Percentiles rank a stretch among this genome's conserved stretches.
phyloP scores from a whole-genome alignment of 306 rosid species.

The Neltuma alba region DNA sequence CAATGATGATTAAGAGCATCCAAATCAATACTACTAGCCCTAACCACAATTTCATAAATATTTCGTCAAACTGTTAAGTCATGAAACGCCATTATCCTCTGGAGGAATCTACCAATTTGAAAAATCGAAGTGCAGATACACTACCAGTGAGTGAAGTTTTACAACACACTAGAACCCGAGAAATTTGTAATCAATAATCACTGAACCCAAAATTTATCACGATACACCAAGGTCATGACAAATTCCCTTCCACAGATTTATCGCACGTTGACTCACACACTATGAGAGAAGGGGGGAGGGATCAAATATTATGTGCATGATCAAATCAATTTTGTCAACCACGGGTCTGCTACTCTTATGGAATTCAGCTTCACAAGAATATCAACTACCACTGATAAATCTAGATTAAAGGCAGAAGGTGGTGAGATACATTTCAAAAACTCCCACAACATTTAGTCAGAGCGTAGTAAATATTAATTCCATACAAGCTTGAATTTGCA shows the following conservation, averaged over 20 bases:
- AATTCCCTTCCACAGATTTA: background rate
- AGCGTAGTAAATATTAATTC: background rate
- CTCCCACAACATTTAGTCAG: background rate
- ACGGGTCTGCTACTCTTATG: background rate
- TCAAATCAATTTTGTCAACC: background rate
- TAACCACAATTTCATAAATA: background rate
- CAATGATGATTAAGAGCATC: constrained; percentile 20
- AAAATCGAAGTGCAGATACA: constrained; percentile 23
- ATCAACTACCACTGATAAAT: background rate
- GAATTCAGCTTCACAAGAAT: background rate
- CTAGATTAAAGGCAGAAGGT: background rate
- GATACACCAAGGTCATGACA: background rate
- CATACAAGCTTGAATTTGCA: constrained; percentile 13
- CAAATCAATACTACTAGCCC: constrained; percentile 14
- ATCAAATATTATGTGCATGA: background rate
- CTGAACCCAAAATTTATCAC: background rate
- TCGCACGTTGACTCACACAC: background rate
- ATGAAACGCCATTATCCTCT: background rate
- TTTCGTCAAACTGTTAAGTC: constrained; percentile 3
- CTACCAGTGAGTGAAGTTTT: constrained; percentile 4
- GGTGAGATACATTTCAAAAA: background rate
- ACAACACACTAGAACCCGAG: background rate
- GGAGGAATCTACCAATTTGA: constrained; percentile 16
- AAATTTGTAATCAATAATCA: background rate
- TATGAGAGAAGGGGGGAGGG: background rate